phyloP scores from a whole-genome alignment of 805 yeast species.

The Wickerhamiella qilinensis region DNA sequence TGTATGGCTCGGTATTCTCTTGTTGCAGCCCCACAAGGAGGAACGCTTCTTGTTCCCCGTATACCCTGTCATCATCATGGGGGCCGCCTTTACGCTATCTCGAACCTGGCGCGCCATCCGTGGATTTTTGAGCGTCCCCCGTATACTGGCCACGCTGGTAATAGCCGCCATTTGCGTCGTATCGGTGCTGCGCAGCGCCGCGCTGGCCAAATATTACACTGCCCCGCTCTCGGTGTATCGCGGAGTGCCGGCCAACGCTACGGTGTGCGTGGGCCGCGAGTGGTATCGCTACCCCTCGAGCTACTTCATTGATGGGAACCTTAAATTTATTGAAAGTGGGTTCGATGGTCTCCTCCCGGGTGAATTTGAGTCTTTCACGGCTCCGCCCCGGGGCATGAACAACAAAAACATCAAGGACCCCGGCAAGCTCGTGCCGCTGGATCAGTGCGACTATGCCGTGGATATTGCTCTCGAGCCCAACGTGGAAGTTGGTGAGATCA shows the following conservation, averaged over 20 bases:
- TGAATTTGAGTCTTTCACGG: slow-evolving; percentile 39
- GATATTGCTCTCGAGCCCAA: slow-evolving; percentile 44
- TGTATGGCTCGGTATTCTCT: slow-evolving; percentile 54
- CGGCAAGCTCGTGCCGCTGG: slow-evolving; percentile 33
- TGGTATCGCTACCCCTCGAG: slow-evolving; percentile 91
- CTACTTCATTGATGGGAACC: slow-evolving; percentile 51
- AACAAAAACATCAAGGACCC: slow-evolving; percentile 51
- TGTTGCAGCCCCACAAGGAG: slow-evolving; percentile 76
- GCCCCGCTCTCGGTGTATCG: slow-evolving; percentile 53
- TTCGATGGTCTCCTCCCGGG: slow-evolving; percentile 84
- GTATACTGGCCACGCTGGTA: slow-evolving; percentile 1
- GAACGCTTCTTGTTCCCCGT: slow-evolving; percentile 82
- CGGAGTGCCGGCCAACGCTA: slow-evolving; percentile 26
- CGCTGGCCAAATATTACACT: slow-evolving; percentile 48
- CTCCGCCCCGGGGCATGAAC: slow-evolving; percentile 53
- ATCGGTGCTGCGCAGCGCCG: slow-evolving; percentile 38
- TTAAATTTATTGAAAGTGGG: slow-evolving; percentile 56
- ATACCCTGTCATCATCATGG: slow-evolving; percentile 49
- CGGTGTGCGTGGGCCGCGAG: slow-evolving; percentile 83
- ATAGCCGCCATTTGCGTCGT: slow-evolving; percentile 12
- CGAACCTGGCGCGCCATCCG: slow-evolving; percentile 5
- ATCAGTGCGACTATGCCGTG: slow-evolving; percentile 50
- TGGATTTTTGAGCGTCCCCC: slow-evolving; percentile 4
- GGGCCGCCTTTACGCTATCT: slow-evolving; percentile 38
- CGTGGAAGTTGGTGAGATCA: slow-evolving; percentile 28